phyloP scores from a whole-genome alignment of 2,329 filamentous ascomycete species.

The Pseudocercospora cruenta region DNA sequence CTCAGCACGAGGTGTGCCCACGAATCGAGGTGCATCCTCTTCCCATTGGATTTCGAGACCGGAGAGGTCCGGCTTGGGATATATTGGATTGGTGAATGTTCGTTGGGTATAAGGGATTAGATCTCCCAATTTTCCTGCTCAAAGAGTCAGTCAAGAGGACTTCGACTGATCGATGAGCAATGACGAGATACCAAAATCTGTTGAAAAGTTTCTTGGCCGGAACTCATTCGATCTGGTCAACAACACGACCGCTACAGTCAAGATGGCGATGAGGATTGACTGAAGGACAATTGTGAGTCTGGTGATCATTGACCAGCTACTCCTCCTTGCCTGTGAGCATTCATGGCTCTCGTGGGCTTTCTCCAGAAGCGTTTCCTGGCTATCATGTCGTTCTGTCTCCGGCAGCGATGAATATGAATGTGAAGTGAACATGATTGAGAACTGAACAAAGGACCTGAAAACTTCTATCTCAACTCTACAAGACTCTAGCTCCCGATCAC shows the following conservation, averaged over 20 bases:
- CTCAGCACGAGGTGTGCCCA: not conserved
- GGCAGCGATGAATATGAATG: not conserved
- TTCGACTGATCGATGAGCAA: not conserved
- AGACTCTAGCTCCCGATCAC: too few relatives aligned
- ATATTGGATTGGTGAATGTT: conserved; percentile 8
- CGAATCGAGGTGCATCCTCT: conserved; percentile 8
- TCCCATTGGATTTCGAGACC: conserved; percentile 9
- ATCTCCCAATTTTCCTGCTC: not conserved
- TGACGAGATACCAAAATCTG: not conserved
- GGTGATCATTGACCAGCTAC: not conserved
- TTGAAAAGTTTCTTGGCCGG: not conserved
- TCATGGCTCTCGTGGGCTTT: not conserved
- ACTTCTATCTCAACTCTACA: too few relatives aligned
- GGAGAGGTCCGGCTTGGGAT: conserved; percentile 7
- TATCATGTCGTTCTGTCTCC: not conserved
- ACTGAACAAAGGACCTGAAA: too few relatives aligned
- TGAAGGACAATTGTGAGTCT: not conserved
- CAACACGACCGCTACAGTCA: not conserved
- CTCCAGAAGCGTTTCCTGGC: not conserved
- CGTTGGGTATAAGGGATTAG: conserved; percentile 7
- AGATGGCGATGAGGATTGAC: not conserved
- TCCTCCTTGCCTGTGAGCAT: not conserved
- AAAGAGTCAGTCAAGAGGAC: not conserved
- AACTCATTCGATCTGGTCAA: not conserved
- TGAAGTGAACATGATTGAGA: not conserved